These are phyloP conservation scores for Saccharomycopsis babjevae DNA, from an alignment of 805 yeast species.

Conservation along the genomic window DNA sequence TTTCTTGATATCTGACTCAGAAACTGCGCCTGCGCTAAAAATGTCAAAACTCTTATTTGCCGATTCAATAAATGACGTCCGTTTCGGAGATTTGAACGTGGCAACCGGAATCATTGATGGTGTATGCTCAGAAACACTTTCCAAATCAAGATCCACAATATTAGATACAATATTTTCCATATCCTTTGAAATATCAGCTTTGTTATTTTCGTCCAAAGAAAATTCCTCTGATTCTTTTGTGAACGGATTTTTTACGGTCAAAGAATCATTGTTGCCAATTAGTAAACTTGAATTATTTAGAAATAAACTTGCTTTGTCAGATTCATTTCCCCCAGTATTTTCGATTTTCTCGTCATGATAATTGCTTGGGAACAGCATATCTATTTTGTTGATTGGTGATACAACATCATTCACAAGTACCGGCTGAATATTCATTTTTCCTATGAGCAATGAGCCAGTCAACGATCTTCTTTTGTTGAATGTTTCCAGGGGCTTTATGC, in stretches of 20 bases:
- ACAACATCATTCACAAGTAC: conserved; percentile 24
- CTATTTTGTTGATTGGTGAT: not conserved
- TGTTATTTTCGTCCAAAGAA: not conserved
- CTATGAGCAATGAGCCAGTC: conserved; percentile 30
- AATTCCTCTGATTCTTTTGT: not conserved
- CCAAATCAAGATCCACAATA: not conserved
- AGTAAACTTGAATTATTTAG: not conserved
- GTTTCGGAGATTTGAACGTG: not conserved
- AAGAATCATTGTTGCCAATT: not conserved
- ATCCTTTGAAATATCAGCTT: not conserved
- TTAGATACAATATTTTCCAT: not conserved
- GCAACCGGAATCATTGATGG: not conserved
- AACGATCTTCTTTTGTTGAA: conserved; percentile 13
- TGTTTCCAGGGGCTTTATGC: not conserved
- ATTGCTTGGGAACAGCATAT: not conserved
- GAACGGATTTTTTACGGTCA: not conserved
- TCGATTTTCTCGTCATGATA: not conserved
- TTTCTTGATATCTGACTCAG: not conserved
- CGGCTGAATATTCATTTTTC: conserved; percentile 34
- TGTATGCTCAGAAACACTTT: not conserved
- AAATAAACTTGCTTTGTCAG: not conserved
- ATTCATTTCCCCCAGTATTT: too few species aligned
- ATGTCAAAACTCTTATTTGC: not conserved
- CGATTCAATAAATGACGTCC: not conserved
- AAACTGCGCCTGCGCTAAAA: not conserved